Evolutionary conservation across 139 green algal species (phyloP).

Genomic region (Spirogloea muscicola): DNA sequence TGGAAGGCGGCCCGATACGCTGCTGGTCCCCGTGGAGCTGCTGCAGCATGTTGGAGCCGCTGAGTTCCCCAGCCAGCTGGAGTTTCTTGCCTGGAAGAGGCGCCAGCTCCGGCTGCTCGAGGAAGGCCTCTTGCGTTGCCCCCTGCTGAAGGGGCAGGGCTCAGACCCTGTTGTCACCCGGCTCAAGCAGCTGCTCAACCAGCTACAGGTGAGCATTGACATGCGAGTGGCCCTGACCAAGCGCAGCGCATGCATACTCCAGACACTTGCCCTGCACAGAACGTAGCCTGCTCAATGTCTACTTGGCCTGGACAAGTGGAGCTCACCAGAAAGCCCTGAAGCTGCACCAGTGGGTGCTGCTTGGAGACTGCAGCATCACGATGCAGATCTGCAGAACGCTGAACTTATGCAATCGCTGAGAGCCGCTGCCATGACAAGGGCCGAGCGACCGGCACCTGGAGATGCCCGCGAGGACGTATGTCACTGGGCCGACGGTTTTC

Average conservation of each 20-base stretch:
- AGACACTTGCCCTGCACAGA: no score
- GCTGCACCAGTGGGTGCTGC: no score
- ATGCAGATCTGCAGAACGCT: conserved; percentile 10
- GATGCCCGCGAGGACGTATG: not conserved
- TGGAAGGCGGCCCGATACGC: not conserved
- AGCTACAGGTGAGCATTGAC: no score
- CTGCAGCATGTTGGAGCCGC: conserved; percentile 10
- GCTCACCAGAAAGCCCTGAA: no score
- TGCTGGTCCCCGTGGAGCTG: conserved; percentile 42
- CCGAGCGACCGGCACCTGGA: not conserved
- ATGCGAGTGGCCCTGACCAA: no score
- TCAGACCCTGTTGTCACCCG: no score
- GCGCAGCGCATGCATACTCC: no score
- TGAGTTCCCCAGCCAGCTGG: conserved; percentile 29
- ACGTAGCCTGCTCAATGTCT: no score
- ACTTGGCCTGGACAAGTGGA: not conserved
- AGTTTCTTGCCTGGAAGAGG: conserved; percentile 24
- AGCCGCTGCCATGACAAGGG: not conserved
- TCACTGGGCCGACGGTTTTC: conserved; percentile 39
- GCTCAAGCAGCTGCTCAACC: no score
- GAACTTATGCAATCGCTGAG: conserved; percentile 11
- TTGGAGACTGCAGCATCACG: no score
- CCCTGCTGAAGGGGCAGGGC: not conserved
- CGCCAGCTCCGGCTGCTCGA: conserved; percentile 35
- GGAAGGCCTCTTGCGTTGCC: conserved; percentile 10